Base-by-base conservation (phyloP, 768 basidiomycete genomes). In the Rhizopogon roseolus region DNA sequence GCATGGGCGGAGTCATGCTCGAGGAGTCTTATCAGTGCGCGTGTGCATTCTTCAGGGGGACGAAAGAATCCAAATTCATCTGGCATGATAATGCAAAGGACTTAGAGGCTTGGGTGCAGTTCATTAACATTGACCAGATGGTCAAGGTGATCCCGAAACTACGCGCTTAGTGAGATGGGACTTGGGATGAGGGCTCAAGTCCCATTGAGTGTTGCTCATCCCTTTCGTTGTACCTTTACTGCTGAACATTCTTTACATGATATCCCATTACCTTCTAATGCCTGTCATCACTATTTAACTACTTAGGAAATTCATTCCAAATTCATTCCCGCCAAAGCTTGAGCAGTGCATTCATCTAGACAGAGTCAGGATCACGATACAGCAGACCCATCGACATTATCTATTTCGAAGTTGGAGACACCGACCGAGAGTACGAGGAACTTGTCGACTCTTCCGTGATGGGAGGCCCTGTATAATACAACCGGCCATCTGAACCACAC, bases 91-190 rank as follows among this genome's bases (percentile, higher is more conserved):
- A 80, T 27, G 67, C 74, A 40, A 81, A 84, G 60, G 82, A 88
- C 42, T 65, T 91, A 55, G 86, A 86, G 63, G 80, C 77, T 34
- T 90, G 89, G 88, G 86, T 91, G 13, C 88, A 91, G 70, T 92
- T 90, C 60, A 83, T 91, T 61, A 87, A 84, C 55, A 83, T 90
- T 53, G 87, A 90, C 70, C 85, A 90, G 69, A 81, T 91, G 74
- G 75, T 89, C 65, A 86, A 86, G 61, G 88, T 90, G 56, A 80
- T 88, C 16, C 83, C 84, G 17, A 90, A 90, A 67, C 70, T 90
- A 52, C 80, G 77, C 41, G 87, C 88, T n/a, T 68, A 58, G 41
- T 81, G 64, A 32, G 13, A 19, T 36, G 16, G 22, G 39, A 10
- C 28, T 29, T 28, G 65, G 29, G 32, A 22, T 34, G 41, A 17